Evolutionary conservation across 108 stramenopile genomes (phyloP).

Genomic region (Discostella pseudostelligera): DNA sequence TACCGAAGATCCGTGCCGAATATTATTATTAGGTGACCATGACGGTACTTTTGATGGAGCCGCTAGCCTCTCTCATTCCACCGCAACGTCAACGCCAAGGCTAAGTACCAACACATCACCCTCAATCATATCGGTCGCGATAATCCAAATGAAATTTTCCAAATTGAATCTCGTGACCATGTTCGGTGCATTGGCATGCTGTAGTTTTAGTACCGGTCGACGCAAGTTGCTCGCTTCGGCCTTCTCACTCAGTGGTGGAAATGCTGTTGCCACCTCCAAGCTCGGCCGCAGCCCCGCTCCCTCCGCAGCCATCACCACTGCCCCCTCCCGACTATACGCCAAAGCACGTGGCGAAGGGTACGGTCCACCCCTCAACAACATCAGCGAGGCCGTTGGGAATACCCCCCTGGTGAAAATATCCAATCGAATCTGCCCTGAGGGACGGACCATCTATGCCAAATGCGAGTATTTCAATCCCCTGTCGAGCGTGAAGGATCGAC

Average conservation of each 20-base stretch:
- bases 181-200: background rate
- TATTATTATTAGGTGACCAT: no score
- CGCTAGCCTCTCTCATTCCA: no score
- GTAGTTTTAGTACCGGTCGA: background rate
- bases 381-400: slow-evolving; percentile 47
- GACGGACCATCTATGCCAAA: slow-evolving; percentile 63
- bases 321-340: background rate
- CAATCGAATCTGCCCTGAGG: slow-evolving; percentile 37
- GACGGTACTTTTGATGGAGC: no score
- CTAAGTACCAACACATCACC: background rate
- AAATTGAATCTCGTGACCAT: background rate
- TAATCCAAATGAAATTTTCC: background rate
- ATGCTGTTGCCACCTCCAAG: background rate
- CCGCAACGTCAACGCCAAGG: no score
- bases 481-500: slow-evolving; percentile 87
- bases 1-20: no score
- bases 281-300: background rate
- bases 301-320: background rate
- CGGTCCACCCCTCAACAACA: slow-evolving; percentile 24
- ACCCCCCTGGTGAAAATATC: slow-evolving; percentile 51
- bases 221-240: background rate
- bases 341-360: slow-evolving; percentile 16
- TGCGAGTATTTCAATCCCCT: slow-evolving; percentile 79
- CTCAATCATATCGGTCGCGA: background rate
- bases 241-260: background rate